phyloP scores from a whole-genome alignment of 345 rosid genomes.

The Durio zibethinus region DNA sequence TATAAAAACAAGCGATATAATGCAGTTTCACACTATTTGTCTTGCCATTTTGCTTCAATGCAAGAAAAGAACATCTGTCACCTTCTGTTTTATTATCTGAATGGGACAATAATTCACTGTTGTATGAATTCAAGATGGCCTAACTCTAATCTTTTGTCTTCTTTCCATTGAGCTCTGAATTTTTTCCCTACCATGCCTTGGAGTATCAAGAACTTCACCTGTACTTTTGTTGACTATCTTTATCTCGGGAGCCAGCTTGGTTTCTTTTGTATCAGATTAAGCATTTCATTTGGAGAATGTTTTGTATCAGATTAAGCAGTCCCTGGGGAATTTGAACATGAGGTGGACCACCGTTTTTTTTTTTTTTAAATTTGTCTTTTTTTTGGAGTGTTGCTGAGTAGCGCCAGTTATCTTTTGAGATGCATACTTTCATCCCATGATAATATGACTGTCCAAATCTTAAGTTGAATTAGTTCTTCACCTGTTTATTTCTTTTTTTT shows the following conservation, averaged over 20 bases:
- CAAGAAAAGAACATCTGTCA: not conserved
- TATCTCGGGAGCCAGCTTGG: constrained; percentile 11
- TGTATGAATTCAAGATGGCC: constrained; percentile 25
- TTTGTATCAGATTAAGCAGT: constrained; percentile 13
- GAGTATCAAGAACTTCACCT: constrained; percentile 45
- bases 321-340: constrained; percentile 4
- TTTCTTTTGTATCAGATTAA: constrained; percentile 15
- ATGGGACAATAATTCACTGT: constrained; percentile 11
- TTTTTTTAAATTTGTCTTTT: too few relatives aligned
- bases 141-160: constrained; percentile 35
- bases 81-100: not conserved
- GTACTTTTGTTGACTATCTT: constrained; percentile 27
- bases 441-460: not conserved
- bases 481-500: too few relatives aligned
- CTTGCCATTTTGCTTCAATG: not conserved
- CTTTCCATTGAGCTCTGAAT: constrained; percentile 39
- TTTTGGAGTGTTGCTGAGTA: not conserved
- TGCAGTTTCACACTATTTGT: not conserved
- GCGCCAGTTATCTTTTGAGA: not conserved
- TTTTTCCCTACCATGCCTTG: constrained; percentile 39
- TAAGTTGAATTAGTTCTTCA: not conserved
- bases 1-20: not conserved
- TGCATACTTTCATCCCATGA: not conserved
- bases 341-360: not conserved
- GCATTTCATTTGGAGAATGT: constrained; percentile 10